Evolutionary conservation across 1,284 basidiomycete genomes (phyloP), one percentile per base, ranked within the genome.

Genomic region (Austroboletus novae-zelandiae): DNA sequence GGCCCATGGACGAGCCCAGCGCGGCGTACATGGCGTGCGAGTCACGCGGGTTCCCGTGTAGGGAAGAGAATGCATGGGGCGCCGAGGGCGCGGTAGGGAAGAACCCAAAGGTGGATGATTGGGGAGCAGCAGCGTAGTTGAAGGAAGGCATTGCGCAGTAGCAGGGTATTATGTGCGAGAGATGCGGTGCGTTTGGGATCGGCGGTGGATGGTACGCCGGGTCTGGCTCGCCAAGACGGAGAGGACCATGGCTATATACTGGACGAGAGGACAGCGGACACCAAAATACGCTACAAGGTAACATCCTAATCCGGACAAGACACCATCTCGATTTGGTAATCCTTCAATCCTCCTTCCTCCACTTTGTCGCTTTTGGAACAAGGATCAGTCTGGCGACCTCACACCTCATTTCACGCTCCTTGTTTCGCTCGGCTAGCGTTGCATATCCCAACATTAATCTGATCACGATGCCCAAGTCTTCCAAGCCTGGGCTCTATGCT

Each of bases 1-100:
- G 14, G 47, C 68, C 53, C 60, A 65, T 50, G 29, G 73, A 68
- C 9, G 72, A 59, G 45, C 76, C 66, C 57, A 86, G 74, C 14
- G 80, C 72, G 36, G 84, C 75, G 68, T 81, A 87, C 80, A 86
- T 84, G 54, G 71, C 67, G 61, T 87, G 81, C 17, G 73, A 64
- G 59, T 84, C 81, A 52, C 86, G 81, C 47, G 86, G 86, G 54
- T 81, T 79, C 67, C 81, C 79, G 64, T 84, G 78, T 60, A 88
- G 77, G 40, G 74, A 63, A 29, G 76, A 65, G 70, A 89, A 87
- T 14, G 84, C 81, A 58, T 86, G 81, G 35, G 80, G 78, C 14
- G 78, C 76, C 13, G 77, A 77, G 14, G 76, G 75, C 37, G 78
- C 78, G 20, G 76, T 73, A 50, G 85, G 85, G 71, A 83, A 82